phyloP scores from a whole-genome alignment of 2,329 filamentous ascomycete species.

The Exophiala sp. region DNA sequence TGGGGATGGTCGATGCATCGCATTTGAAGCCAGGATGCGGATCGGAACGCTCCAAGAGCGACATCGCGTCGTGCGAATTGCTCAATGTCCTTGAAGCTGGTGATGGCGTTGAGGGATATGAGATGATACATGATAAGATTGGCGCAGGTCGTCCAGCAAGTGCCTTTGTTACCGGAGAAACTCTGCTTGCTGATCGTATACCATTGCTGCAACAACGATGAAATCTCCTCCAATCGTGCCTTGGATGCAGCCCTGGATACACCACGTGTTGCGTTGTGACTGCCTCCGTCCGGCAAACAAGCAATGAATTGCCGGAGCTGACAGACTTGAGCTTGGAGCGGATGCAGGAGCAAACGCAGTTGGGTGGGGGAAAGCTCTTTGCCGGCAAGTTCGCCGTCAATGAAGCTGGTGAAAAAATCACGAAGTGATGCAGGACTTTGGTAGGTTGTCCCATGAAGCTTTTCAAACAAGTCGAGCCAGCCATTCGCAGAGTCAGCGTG shows the following conservation, averaged over 20 bases:
- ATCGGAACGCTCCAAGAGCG: constrained; percentile 55
- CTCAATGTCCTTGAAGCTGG: constrained; percentile 66
- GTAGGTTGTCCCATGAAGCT: constrained; percentile 54
- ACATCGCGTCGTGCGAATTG: constrained; percentile 60
- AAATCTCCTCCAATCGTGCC: constrained; percentile 61
- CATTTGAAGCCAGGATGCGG: constrained; percentile 55
- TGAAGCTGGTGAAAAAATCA: constrained; percentile 65
- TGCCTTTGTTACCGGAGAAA: constrained; percentile 51
- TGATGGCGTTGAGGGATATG: constrained; percentile 65
- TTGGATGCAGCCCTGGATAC: constrained; percentile 60
- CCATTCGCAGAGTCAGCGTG: constrained; percentile 55
- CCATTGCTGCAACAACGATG: constrained; percentile 63
- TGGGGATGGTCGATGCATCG: constrained; percentile 62
- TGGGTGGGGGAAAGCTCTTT: constrained; percentile 52
- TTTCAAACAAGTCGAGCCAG: constrained; percentile 60
- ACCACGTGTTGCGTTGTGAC: constrained; percentile 41
- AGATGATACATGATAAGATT: constrained; percentile 69
- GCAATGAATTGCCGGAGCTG: constrained; percentile 63
- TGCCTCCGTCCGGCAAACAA: constrained; percentile 56
- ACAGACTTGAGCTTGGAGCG: constrained; percentile 62
- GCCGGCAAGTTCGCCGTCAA: constrained; percentile 59
- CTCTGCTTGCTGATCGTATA: constrained; percentile 60
- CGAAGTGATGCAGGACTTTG: constrained; percentile 48
- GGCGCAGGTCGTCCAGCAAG: constrained; percentile 59
- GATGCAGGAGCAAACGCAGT: constrained; percentile 65